phyloP scores from a whole-genome alignment of 768 basidiomycete species.

The Pholiota molesta region DNA sequence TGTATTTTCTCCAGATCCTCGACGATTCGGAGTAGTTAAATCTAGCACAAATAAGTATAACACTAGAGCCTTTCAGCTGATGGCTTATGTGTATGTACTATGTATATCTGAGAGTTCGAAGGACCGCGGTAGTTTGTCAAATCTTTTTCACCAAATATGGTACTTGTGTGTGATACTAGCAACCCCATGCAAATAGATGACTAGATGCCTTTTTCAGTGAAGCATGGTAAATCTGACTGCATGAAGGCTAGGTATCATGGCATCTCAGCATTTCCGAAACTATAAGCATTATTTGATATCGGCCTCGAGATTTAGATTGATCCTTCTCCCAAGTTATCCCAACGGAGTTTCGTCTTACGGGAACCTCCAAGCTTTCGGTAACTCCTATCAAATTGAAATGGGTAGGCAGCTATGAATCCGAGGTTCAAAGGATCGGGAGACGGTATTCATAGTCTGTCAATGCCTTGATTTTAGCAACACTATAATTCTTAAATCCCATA shows the following conservation, averaged over 20 bases:
- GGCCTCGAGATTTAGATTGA: neutral
- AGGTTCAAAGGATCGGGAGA: neutral
- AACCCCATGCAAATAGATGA: no score
- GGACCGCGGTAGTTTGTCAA: neutral
- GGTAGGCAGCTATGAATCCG: neutral
- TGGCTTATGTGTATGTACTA: neutral
- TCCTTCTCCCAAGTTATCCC: neutral
- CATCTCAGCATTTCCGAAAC: no score
- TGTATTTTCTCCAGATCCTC: no score
- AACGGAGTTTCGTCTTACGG: neutral
- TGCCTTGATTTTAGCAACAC: neutral
- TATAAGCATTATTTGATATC: neutral
- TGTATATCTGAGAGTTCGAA: neutral
- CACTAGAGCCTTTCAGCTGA: neutral
- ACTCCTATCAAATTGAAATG: neutral
- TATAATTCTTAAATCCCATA: neutral
- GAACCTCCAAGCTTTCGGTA: neutral
- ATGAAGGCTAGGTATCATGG: no score
- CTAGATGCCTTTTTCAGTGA: no score
- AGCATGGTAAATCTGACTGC: no score
- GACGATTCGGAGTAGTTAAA: no score
- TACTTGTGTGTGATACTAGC: no score
- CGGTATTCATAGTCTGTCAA: neutral
- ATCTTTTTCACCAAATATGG: neutral
- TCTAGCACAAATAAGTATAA: no score